Percentiles rank a stretch among this genome's conserved stretches.
Conservation (phyloP, 768 basidiomycete genomes). For the Chalciporus pseudorubinellus region DNA sequence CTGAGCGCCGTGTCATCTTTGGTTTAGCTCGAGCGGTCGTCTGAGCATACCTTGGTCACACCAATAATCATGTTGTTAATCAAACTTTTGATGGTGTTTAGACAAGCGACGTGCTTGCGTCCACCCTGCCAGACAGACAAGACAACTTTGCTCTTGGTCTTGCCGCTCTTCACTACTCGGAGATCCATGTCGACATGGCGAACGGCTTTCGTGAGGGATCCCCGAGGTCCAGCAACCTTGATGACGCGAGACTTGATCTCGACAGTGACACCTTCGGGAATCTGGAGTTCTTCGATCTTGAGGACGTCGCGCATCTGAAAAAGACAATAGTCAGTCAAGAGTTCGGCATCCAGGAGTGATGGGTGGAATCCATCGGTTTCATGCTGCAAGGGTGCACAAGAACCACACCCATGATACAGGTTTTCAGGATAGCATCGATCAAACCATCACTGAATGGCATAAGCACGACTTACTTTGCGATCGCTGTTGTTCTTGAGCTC, state of each 20-base stretch:
- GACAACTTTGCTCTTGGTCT: constrained; percentile 70
- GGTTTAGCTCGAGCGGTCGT: background rate
- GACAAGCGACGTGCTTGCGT: constrained; percentile 97
- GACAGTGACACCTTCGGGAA: constrained; percentile 84
- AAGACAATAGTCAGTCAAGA: constrained; percentile 22
- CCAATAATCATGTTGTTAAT: constrained; percentile 98
- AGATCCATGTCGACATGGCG: constrained; percentile 96
- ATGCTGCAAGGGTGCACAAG: constrained; percentile 1
- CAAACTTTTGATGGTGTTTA: constrained; percentile 91
- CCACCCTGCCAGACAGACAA: constrained; percentile 98
- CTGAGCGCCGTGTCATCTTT: constrained; percentile 39
- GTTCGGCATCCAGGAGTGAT: constrained; percentile 30
- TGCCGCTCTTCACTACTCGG: constrained; percentile 68
- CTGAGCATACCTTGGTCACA: constrained; percentile 76
- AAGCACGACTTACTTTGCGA: constrained; percentile 28
- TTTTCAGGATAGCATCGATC: background rate
- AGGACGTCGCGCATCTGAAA: constrained; percentile 87
- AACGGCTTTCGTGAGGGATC: constrained; percentile 87
- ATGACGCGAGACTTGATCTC: constrained; percentile 89
- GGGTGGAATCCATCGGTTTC: constrained; percentile 40
- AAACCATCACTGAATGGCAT: background rate
- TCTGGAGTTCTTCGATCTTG: constrained; percentile 88
- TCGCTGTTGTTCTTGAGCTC: constrained; percentile 25
- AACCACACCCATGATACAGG: background rate
- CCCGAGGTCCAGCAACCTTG: constrained; percentile 89